A percentile compares a stretch with the other conserved stretches of the same genome.
phyloP scores from a whole-genome alignment of 2,329 filamentous ascomycete species.

The Fusarium palustre region DNA sequence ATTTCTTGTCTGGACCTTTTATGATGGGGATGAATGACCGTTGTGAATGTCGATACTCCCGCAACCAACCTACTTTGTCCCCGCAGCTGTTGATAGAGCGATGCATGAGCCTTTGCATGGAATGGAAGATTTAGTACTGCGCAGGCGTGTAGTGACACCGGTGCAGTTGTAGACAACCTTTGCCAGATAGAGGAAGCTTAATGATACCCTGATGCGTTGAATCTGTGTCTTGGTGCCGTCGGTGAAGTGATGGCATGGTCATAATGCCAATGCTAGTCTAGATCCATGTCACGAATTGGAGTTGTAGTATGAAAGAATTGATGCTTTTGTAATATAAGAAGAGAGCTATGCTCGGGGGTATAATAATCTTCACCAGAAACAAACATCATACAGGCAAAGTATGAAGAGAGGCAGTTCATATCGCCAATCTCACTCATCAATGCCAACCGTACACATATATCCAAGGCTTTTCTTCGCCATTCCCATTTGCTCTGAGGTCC shows the following conservation, averaged over 20 bases:
- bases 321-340: conserved; percentile 26
- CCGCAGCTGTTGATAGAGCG: conserved; percentile 31
- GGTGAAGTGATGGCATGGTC: not conserved
- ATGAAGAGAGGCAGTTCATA: conserved; percentile 32
- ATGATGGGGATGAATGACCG: conserved; percentile 36
- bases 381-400: conserved; percentile 51
- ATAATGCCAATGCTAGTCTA: not conserved
- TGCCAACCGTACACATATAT: conserved; percentile 34
- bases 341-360: conserved; percentile 51
- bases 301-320: not conserved
- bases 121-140: conserved; percentile 34
- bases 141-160: conserved; percentile 28
- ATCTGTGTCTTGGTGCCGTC: not conserved
- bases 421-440: conserved; percentile 34
- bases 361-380: conserved; percentile 61
- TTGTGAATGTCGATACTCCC: conserved; percentile 32
- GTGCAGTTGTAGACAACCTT: conserved; percentile 41
- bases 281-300: not conserved
- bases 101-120: conserved; percentile 33
- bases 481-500: conserved; percentile 52
- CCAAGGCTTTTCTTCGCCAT: conserved; percentile 26
- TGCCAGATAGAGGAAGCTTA: conserved; percentile 51
- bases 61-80: conserved; percentile 22
- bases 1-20: conserved; percentile 21
- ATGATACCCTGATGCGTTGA: conserved; percentile 56